Base-by-base conservation (phyloP, 129 eudicot genomes). In the Smallanthus sonchifolius region DNA sequence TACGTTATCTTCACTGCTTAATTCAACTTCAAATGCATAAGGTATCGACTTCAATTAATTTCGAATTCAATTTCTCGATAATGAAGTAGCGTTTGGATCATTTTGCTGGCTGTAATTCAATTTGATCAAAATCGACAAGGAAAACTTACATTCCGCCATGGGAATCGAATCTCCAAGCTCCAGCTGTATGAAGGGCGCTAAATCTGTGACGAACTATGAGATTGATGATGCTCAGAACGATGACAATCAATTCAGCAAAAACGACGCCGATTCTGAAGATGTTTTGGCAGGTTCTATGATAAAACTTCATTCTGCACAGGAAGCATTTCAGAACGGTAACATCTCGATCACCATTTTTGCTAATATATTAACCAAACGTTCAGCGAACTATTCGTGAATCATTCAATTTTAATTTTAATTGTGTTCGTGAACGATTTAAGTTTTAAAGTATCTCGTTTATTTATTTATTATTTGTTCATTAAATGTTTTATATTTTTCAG, bases 281-380 rank as follows among this genome's bases (percentile, higher is more conserved):
- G 55, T 38, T 54, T 42, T 54, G 3, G 7, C 60, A 13, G 39
- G 15, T 55, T 55, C 75, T 55, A 55, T 56, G 10, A 40, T 56
- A 10, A 55, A 51, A 14, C 67, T 55, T 7, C 2, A 44, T 38
- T 24, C 24, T 39, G 76, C 67, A 55, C 54, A 56, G 17, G 5
- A 72, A 19, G 40, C 67, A 13, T 62, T 72, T 72, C 8, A 72
- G 10, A 72, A 4, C 20, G 75, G 75, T 70, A 69, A 38, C 44
- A 14, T 47, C 65, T 59, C 37, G n/a, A 57, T 30, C 17, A 55
- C 10, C 15, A 55, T 2, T 66, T 39, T 39, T 11, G 5, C 52
- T 11, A 10, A 7, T 0, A 2, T 24, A 1, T 42, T 11, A 42
- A 42, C 9, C 45, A 42, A 42, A 24, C 40, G 2, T 37, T 4